These are phyloP conservation scores for Fusarium irregulare DNA, from an alignment of 2,329 filamentous ascomycete species.

Conservation along the genomic window DNA sequence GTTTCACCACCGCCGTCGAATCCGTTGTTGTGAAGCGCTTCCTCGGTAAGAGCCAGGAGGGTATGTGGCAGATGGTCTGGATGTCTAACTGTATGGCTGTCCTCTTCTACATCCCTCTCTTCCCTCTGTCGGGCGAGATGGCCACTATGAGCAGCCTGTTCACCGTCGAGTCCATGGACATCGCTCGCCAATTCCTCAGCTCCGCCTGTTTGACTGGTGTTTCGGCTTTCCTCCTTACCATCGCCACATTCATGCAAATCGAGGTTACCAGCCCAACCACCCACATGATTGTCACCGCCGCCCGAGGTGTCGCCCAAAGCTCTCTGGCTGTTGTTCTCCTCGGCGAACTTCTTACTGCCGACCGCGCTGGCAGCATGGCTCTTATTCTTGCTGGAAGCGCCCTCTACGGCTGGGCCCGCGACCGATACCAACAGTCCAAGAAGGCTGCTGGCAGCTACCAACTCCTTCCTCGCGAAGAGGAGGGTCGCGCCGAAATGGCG, in stretches of 20 bases:
- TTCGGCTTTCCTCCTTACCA: constrained; percentile 45
- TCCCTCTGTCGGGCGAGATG: constrained; percentile 43
- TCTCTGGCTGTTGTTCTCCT: constrained; percentile 44
- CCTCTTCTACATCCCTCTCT: constrained; percentile 43
- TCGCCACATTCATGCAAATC: constrained; percentile 46
- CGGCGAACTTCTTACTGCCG: constrained; percentile 41
- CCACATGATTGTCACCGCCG: constrained; percentile 46
- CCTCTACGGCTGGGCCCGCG: constrained; percentile 44
- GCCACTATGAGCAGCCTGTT: constrained; percentile 36
- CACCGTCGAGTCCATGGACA: constrained; percentile 25
- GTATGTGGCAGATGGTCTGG: constrained; percentile 48
- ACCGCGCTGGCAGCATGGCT: constrained; percentile 44
- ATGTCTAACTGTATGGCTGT: constrained; percentile 46
- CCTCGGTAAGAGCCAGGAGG: constrained; percentile 44
- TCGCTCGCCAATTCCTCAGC: constrained; percentile 39
- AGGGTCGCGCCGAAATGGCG: constrained; percentile 24
- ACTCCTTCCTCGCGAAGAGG: constrained; percentile 38
- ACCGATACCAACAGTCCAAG: constrained; percentile 43
- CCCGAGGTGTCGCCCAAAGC: constrained; percentile 44
- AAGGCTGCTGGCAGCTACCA: constrained; percentile 43
- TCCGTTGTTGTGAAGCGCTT: constrained; percentile 45
- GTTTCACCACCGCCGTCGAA: constrained; percentile 45
- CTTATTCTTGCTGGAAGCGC: constrained; percentile 43
- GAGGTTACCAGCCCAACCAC: constrained; percentile 46
- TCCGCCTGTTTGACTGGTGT: constrained; percentile 40